These are phyloP conservation scores for Pseudogymnoascus sp. DNA, from an alignment of 2,329 filamentous ascomycete species.

Conservation along the genomic window DNA sequence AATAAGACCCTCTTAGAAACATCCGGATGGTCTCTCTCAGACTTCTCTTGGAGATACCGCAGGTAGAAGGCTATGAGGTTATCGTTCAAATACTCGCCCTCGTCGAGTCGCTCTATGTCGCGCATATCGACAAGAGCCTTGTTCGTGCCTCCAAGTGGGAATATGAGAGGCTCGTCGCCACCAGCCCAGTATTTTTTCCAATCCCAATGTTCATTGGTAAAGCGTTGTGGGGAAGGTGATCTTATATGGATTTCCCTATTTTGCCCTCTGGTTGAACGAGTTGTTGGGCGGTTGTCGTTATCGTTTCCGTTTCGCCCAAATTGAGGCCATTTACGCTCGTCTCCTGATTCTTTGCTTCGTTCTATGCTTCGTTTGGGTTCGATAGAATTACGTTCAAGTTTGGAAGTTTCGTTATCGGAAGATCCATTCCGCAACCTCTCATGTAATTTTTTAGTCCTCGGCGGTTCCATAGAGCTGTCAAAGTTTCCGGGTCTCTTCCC, in stretches of 20 bases:
- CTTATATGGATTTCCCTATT: not conserved
- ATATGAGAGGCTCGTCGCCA: slow-evolving; percentile 49
- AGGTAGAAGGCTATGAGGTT: slow-evolving; percentile 87
- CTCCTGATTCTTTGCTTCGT: not conserved
- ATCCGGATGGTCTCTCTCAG: slow-evolving; percentile 48
- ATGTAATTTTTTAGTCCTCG: not conserved
- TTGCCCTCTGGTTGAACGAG: slow-evolving; percentile 5
- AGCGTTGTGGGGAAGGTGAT: slow-evolving; percentile 27
- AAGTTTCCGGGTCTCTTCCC: not conserved
- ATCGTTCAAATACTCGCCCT: slow-evolving; percentile 85
- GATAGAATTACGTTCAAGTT: not conserved
- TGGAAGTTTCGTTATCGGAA: not conserved
- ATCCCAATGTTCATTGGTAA: slow-evolving; percentile 43
- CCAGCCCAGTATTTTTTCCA: slow-evolving; percentile 48
- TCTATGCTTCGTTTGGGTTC: not conserved
- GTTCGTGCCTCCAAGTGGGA: slow-evolving; percentile 50
- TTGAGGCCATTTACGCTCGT: not conserved
- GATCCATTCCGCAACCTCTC: not conserved
- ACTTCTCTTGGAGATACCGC: slow-evolving; percentile 58
- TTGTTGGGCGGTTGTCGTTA: not conserved
- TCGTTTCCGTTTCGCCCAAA: not conserved
- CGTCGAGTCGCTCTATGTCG: slow-evolving; percentile 73
- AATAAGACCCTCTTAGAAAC: slow-evolving; percentile 66
- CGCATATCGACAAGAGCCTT: slow-evolving; percentile 60
- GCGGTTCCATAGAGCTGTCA: not conserved